Evolutionary conservation across 805 yeast species (phyloP).

Genomic region (Sporopachydermia quercuum): DNA sequence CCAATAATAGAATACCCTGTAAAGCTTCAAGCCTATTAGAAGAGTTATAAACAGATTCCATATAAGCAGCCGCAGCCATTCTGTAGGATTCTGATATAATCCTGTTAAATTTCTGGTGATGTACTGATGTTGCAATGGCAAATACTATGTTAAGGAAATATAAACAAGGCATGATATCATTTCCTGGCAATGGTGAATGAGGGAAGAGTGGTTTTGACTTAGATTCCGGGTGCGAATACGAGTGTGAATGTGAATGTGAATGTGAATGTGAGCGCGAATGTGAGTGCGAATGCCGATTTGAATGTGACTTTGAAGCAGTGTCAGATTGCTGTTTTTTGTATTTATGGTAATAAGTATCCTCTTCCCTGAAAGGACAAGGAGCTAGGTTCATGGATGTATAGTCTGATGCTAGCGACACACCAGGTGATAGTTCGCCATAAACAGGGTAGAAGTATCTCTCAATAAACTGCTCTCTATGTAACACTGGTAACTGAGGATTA

Average conservation of each 20-base stretch:
- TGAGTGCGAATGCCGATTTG: constrained; percentile 4
- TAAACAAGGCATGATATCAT: constrained; percentile 16
- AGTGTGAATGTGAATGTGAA: constrained; percentile 2
- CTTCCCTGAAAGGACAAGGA: background rate
- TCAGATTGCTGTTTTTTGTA: constrained; percentile 4
- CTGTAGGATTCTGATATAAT: constrained; percentile 57
- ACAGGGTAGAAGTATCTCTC: constrained; percentile 57
- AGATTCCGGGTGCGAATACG: constrained; percentile 4
- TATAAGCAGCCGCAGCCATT: constrained; percentile 44
- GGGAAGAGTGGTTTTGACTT: constrained; percentile 6
- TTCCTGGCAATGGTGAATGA: constrained; percentile 10
- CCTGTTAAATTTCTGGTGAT: constrained; percentile 51
- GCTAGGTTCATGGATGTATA: constrained; percentile 30
- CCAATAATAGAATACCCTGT: constrained; percentile 54
- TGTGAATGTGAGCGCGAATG: background rate
- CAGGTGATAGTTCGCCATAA: constrained; percentile 50
- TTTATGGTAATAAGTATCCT: constrained; percentile 2
- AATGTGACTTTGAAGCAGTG: constrained; percentile 3
- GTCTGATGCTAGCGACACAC: constrained; percentile 43
- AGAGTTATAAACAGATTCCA: constrained; percentile 42
- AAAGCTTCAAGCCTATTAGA: constrained; percentile 53
- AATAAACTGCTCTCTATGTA: constrained; percentile 71
- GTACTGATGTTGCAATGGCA: constrained; percentile 67
- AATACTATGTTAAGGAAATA: constrained; percentile 65
- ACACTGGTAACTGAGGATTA: constrained; percentile 69